These are phyloP conservation scores for Hypoxylon subgilvum DNA, from an alignment of 495 filamentous ascomycete genomes.

Conservation along the genomic window DNA sequence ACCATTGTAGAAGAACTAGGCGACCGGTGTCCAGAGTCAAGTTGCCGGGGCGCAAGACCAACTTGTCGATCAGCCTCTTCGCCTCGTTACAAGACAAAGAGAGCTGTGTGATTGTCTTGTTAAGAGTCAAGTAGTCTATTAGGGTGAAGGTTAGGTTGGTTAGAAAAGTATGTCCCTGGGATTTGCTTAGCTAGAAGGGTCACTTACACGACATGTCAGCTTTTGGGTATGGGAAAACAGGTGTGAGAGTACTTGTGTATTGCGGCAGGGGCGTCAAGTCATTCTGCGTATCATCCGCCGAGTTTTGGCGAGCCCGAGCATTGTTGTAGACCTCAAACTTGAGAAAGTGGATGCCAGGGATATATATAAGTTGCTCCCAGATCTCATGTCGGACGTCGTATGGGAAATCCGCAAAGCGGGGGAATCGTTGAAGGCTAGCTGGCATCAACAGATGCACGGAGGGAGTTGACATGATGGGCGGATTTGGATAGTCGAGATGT, in stretches of 20 bases:
- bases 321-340: constrained; percentile 29
- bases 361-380: constrained; percentile 35
- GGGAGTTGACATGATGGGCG: constrained; percentile 9
- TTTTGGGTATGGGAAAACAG: constrained; percentile 22
- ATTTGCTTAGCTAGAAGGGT: too few relatives aligned
- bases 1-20: constrained; percentile 32
- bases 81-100: constrained; percentile 33
- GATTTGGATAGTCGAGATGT: constrained; percentile 1
- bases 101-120: constrained; percentile 32
- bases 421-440: constrained; percentile 23
- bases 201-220: constrained; percentile 41
- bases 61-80: constrained; percentile 17
- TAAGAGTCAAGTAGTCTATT: constrained; percentile 37
- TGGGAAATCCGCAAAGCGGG: constrained; percentile 31
- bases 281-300: background rate
- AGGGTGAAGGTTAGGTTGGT: too few relatives aligned
- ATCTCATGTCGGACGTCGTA: constrained; percentile 39
- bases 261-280: too few relatives aligned
- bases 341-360: constrained; percentile 43
- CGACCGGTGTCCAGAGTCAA: constrained; percentile 33
- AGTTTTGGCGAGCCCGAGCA: constrained; percentile 6
- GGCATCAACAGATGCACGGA: constrained; percentile 24
- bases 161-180: too few relatives aligned
- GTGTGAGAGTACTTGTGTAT: too few relatives aligned
- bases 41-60: constrained; percentile 29